Conservation (phyloP, 2,329 filamentous ascomycete genomes). For the Corinectria fuckeliana region DNA sequence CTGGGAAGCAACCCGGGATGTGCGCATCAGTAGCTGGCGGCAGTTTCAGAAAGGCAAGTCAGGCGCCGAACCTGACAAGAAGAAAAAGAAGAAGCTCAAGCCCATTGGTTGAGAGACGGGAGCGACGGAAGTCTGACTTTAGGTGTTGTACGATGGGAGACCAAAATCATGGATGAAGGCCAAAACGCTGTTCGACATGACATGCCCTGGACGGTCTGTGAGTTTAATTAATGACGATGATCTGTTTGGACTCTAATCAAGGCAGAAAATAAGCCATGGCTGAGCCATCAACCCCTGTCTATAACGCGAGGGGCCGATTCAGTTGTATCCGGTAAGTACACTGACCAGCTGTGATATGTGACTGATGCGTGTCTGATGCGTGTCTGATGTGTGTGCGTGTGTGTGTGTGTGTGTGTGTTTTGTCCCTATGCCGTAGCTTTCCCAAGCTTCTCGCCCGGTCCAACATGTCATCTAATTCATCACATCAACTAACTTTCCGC, state of each 20-base stretch:
- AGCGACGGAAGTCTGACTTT: neutral
- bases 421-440: slow-evolving; percentile 12
- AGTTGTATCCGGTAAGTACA: slow-evolving; percentile 27
- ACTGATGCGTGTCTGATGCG: too few relatives aligned
- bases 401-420: neutral
- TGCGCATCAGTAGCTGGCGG: slow-evolving; percentile 92
- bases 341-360: slow-evolving; percentile 6
- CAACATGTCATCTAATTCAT: neutral
- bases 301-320: slow-evolving; percentile 14
- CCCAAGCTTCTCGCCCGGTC: neutral
- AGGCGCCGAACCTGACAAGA: slow-evolving; percentile 56
- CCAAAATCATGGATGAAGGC: slow-evolving; percentile 6
- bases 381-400: neutral
- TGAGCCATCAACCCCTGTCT: slow-evolving; percentile 13
- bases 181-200: slow-evolving; percentile 21
- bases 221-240: slow-evolving; percentile 41
- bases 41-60: slow-evolving; percentile 82
- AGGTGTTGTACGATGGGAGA: slow-evolving; percentile 11
- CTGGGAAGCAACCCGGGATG: slow-evolving; percentile 92
- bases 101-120: slow-evolving; percentile 57
- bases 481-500: neutral
- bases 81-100: slow-evolving; percentile 76
- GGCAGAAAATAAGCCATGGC: slow-evolving; percentile 30
- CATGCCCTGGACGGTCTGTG: slow-evolving; percentile 37
- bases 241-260: slow-evolving; percentile 42